Evolutionary conservation across 106 monocot species (phyloP).

Genomic region (Allium fistulosum): DNA sequence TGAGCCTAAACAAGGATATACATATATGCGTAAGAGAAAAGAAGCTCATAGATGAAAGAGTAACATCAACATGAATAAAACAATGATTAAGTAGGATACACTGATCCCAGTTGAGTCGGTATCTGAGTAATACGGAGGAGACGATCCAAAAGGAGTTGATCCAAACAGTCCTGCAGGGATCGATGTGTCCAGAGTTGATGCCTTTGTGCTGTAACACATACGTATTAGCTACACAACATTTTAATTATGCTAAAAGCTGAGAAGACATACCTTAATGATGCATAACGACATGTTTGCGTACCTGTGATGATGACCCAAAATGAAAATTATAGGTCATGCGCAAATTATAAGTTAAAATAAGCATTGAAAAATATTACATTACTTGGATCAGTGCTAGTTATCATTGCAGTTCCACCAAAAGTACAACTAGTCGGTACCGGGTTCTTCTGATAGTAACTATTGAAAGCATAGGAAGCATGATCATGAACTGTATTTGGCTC

Average conservation of each 20-base stretch:
- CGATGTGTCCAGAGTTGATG: slow-evolving; percentile 4
- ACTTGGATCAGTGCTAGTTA: slow-evolving; percentile 79
- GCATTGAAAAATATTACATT: slow-evolving; percentile 11
- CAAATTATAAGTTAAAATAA: slow-evolving; percentile 2
- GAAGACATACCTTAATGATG: slow-evolving; percentile 8
- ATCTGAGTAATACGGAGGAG: slow-evolving; percentile 14
- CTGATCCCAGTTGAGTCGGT: not conserved
- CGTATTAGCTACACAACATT: not conserved
- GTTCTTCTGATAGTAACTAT: slow-evolving; percentile 84
- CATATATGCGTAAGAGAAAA: no score
- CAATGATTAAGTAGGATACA: slow-evolving; percentile 3
- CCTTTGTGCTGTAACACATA: slow-evolving; percentile 10
- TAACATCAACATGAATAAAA: slow-evolving; percentile 12
- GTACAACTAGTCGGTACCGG: slow-evolving; percentile 82
- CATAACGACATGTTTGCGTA: slow-evolving; percentile 17
- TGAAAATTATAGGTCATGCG: not conserved
- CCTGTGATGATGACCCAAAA: slow-evolving; percentile 9
- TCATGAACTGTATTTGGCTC: slow-evolving; percentile 63
- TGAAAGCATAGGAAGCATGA: slow-evolving; percentile 93
- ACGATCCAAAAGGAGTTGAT: slow-evolving; percentile 7
- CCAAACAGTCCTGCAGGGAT: not conserved
- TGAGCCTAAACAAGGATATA: no score
- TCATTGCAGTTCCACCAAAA: slow-evolving; percentile 70
- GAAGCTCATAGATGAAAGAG: not conserved
- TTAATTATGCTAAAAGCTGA: not conserved